phyloP scores from a whole-genome alignment of 108 stramenopile genomes.

The Nitzschia sp. region DNA sequence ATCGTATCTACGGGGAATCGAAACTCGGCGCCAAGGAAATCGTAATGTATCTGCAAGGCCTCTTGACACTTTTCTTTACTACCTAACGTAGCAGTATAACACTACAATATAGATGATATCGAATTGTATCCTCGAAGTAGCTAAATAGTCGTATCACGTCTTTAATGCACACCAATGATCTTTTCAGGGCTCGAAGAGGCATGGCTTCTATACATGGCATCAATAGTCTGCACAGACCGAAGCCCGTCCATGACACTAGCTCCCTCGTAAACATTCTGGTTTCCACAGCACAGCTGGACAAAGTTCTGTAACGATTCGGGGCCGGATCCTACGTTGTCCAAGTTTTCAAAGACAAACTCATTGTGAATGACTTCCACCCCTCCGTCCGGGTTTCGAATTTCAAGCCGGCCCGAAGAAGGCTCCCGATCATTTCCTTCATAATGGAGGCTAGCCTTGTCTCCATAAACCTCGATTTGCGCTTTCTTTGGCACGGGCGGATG shows the following conservation, averaged over 20 bases:
- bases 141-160: background rate
- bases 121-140: background rate
- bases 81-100: conserved; percentile 47
- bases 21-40: conserved; percentile 97
- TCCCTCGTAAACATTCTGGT: conserved; percentile 32
- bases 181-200: conserved; percentile 21
- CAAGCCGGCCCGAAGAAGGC: conserved; percentile 53
- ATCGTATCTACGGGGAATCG: conserved; percentile 97
- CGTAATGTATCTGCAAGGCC: conserved; percentile 90
- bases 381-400: conserved; percentile 45
- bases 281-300: conserved; percentile 56
- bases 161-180: background rate
- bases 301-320: conserved; percentile 66
- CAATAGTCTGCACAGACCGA: conserved; percentile 55
- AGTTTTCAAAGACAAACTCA: conserved; percentile 68
- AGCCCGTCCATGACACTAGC: conserved; percentile 58
- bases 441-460: conserved; percentile 46
- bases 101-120: background rate
- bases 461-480: conserved; percentile 63
- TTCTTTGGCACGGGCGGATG: conserved; percentile 66
- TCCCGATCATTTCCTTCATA: conserved; percentile 54
- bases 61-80: conserved; percentile 89
- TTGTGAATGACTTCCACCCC: conserved; percentile 33
- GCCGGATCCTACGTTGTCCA: conserved; percentile 54
- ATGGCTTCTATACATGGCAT: conserved; percentile 69